These are phyloP conservation scores for Penicillium concentricum DNA, from an alignment of 2,329 filamentous ascomycete genomes.

Conservation along the genomic window DNA sequence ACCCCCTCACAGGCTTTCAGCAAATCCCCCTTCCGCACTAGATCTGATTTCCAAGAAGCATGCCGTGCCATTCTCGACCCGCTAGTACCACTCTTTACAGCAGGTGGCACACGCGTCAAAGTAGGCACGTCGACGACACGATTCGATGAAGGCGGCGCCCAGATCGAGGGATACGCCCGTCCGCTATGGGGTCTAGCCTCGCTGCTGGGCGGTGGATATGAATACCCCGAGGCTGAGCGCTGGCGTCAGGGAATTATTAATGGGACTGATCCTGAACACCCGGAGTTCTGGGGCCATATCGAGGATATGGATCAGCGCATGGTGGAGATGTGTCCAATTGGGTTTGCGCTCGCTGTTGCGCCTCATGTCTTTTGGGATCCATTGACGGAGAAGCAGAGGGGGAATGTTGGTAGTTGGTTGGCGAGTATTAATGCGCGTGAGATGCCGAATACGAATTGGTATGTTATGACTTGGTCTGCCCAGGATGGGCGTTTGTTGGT, in stretches of 20 bases:
- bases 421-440: conserved; percentile 78
- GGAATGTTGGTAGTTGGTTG: conserved; percentile 69
- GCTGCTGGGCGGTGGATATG: conserved; percentile 65
- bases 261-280: conserved; percentile 67
- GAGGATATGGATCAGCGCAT: conserved; percentile 76
- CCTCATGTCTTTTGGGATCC: conserved; percentile 64
- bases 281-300: conserved; percentile 76
- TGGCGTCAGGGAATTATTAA: conserved; percentile 70
- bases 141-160: conserved; percentile 74
- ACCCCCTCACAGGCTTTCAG: conserved; percentile 31
- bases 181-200: conserved; percentile 74
- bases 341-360: conserved; percentile 70
- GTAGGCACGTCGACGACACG: conserved; percentile 70
- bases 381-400: conserved; percentile 60
- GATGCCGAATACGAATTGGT: conserved; percentile 65
- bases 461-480: conserved; percentile 12
- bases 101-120: conserved; percentile 62
- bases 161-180: conserved; percentile 73
- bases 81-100: conserved; percentile 69
- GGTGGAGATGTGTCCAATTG: conserved; percentile 81
- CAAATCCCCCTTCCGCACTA: conserved; percentile 27
- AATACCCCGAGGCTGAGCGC: conserved; percentile 62
- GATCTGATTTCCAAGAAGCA: conserved; percentile 54
- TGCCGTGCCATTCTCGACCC: conserved; percentile 67
- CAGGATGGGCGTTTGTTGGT: not conserved